These are phyloP conservation scores for Nicotiana undulata DNA, from an alignment of 257 asterid genomes.

Conservation along the genomic window DNA sequence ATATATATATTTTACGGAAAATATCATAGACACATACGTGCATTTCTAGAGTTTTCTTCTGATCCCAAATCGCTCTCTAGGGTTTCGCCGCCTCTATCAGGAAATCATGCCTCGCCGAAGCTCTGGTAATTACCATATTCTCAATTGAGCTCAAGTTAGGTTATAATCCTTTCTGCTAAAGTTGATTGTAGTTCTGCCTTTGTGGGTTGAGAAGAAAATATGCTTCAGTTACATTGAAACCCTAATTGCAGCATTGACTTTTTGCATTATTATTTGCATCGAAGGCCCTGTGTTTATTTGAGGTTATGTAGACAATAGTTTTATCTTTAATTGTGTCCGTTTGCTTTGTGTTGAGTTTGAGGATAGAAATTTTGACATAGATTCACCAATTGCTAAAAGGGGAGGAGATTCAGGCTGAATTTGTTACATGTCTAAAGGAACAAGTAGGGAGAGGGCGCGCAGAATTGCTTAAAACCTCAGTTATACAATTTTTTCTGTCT, in stretches of 20 bases:
- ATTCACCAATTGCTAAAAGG: neutral
- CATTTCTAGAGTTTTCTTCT: too few relatives aligned
- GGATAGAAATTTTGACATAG: neutral
- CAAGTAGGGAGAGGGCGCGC: neutral
- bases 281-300: neutral
- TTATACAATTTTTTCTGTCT: neutral
- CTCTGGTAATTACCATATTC: neutral
- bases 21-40: too few relatives aligned
- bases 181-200: neutral
- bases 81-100: neutral
- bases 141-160: neutral
- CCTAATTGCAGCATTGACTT: neutral
- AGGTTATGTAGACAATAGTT: neutral
- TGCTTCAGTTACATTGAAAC: neutral
- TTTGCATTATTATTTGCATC: neutral
- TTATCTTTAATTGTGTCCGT: neutral
- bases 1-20: too few relatives aligned
- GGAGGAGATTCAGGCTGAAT: too few relatives aligned
- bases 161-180: neutral
- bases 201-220: neutral
- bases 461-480: neutral
- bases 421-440: too few relatives aligned
- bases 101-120: conserved; percentile 57
- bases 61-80: too few relatives aligned
- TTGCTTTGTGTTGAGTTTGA: neutral